phyloP scores from a whole-genome alignment of 495 filamentous ascomycete species.

The Delitschia confertaspora region DNA sequence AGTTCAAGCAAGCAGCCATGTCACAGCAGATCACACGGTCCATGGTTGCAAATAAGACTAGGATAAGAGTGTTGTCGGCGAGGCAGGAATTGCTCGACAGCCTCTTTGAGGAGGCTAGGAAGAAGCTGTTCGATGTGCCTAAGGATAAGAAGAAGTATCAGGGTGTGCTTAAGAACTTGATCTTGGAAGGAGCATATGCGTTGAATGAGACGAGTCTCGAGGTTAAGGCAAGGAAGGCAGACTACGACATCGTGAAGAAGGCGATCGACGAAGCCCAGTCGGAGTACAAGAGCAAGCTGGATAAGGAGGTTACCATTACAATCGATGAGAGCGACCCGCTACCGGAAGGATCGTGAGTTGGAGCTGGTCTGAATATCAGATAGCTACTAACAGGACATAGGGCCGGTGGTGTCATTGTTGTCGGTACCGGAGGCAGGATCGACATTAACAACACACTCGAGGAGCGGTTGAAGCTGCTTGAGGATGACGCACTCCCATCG shows the following conservation, averaged over 20 bases:
- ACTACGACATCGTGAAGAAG: conserved; percentile 61
- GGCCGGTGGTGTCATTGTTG: conserved; percentile 70
- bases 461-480: conserved; percentile 74
- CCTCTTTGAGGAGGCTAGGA: conserved; percentile 74
- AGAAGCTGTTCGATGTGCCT: conserved; percentile 52
- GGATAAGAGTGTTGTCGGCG: conserved; percentile 74
- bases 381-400: conserved; percentile 38
- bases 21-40: conserved; percentile 94
- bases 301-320: conserved; percentile 52
- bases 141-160: conserved; percentile 67
- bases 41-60: conserved; percentile 88
- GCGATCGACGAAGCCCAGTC: conserved; percentile 63
- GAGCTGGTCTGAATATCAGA: background rate
- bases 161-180: conserved; percentile 61
- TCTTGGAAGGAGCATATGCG: conserved; percentile 85
- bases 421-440: conserved; percentile 84
- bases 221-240: conserved; percentile 68
- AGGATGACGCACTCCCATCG: conserved; percentile 73
- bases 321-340: conserved; percentile 73
- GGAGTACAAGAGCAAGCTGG: conserved; percentile 70
- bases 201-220: conserved; percentile 68
- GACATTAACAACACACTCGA: conserved; percentile 98
- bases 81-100: conserved; percentile 84
- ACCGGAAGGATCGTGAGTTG: conserved; percentile 81
- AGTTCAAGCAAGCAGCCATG: conserved; percentile 94